Evolutionary conservation across 441 rosid genomes (phyloP).

Genomic region (Erodium texanum): DNA sequence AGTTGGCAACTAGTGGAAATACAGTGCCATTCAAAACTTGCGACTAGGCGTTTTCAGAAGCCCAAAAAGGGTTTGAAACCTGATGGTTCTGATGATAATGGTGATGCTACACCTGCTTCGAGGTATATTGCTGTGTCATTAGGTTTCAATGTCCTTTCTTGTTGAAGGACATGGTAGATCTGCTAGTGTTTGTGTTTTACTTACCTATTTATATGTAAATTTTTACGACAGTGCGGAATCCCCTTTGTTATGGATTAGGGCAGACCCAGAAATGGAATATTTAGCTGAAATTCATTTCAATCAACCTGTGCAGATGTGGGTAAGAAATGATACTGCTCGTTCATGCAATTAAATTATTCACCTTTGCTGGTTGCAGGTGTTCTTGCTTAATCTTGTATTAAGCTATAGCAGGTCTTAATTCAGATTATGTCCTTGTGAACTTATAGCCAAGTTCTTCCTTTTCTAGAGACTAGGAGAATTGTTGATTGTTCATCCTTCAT

Average conservation of each 20-base stretch:
- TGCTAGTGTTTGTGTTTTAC: constrained; percentile 7
- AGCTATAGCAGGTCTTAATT: not conserved
- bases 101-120: constrained; percentile 44
- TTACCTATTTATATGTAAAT: not conserved
- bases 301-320: constrained; percentile 99
- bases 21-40: constrained; percentile 92
- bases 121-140: constrained; percentile 41
- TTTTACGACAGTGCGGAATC: constrained; percentile 71
- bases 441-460: not conserved
- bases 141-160: constrained; percentile 12
- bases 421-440: not conserved
- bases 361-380: not conserved
- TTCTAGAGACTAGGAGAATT: not conserved
- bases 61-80: constrained; percentile 88
- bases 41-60: constrained; percentile 86
- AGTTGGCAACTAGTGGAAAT: constrained; percentile 92
- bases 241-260: constrained; percentile 90
- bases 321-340: constrained; percentile 28
- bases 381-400: not conserved
- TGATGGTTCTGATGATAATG: constrained; percentile 91
- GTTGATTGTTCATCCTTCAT: not conserved
- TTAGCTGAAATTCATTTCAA: constrained; percentile 91
- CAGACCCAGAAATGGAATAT: constrained; percentile 98
- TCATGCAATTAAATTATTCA: not conserved
- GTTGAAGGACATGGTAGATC: constrained; percentile 9